Conservation (phyloP, 2,329 filamentous ascomycete species). For the Colletotrichum scovillei region DNA sequence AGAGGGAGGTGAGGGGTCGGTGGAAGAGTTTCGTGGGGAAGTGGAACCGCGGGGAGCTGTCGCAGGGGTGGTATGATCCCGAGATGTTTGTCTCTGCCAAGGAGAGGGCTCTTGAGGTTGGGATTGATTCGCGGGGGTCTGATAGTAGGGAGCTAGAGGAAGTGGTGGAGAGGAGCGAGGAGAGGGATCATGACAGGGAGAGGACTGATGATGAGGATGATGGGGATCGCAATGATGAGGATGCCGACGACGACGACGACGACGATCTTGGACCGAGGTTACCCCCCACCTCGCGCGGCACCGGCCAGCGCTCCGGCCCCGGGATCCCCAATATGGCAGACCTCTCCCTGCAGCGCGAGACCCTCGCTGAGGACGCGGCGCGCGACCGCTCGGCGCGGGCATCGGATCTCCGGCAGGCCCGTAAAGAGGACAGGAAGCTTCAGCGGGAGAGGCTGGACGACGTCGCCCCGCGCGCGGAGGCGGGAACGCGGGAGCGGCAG, state of each 20-base stretch:
- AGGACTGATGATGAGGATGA: constrained; percentile 39
- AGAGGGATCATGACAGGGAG: neutral
- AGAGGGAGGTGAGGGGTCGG: constrained; percentile 81
- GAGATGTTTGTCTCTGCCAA: constrained; percentile 65
- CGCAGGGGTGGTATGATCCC: constrained; percentile 94
- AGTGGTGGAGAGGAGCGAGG: constrained; percentile 34
- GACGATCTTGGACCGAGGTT: constrained; percentile 69
- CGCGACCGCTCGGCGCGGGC: constrained; percentile 56
- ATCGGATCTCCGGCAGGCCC: constrained; percentile 68
- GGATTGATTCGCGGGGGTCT: neutral
- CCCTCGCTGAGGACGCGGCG: constrained; percentile 60
- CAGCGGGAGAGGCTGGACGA: constrained; percentile 85
- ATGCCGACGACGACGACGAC: constrained; percentile 64
- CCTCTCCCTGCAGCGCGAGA: constrained; percentile 70
- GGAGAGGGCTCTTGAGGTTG: constrained; percentile 40
- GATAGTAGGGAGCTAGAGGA: constrained; percentile 16
- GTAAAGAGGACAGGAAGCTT: constrained; percentile 71
- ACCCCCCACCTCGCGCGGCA: constrained; percentile 39
- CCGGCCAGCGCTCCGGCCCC: constrained; percentile 57
- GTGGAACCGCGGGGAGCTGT: constrained; percentile 92
- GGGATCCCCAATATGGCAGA: constrained; percentile 80
- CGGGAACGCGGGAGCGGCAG: constrained; percentile 83
- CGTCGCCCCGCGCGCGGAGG: constrained; percentile 82
- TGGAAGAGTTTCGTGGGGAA: constrained; percentile 95
- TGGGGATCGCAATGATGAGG: constrained; percentile 46